Percentiles rank a stretch among this genome's conserved stretches.
Conservation (phyloP, 768 basidiomycete genomes). For the Hypsizygus marmoreus region DNA sequence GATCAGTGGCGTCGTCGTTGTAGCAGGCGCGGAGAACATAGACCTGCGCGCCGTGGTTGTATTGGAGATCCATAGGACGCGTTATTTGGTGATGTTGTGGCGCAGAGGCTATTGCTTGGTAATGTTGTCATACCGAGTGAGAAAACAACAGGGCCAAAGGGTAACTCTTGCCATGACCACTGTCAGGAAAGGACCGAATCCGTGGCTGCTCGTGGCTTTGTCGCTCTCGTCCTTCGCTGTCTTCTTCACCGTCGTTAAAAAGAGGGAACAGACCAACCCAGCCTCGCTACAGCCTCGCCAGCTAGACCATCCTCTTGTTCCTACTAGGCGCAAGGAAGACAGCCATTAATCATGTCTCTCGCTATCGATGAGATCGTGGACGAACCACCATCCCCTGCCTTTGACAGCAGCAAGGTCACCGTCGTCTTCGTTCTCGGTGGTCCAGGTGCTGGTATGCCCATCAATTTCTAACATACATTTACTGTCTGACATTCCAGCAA, state of each 20-base stretch:
- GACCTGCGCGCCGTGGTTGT: slow-evolving; percentile 62
- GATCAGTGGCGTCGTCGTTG: slow-evolving; percentile 63
- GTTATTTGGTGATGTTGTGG: no score
- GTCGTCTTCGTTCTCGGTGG: slow-evolving; percentile 97
- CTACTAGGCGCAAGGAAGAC: slow-evolving; percentile 50
- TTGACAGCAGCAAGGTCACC: slow-evolving; percentile 72
- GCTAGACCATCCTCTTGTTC: slow-evolving; percentile 66
- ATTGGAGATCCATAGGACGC: slow-evolving; percentile 55
- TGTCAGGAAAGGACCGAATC: slow-evolving; percentile 55
- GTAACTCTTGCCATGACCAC: slow-evolving; percentile 13
- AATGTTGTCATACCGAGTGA: not conserved
- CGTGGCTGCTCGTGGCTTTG: slow-evolving; percentile 60
- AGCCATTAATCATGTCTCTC: slow-evolving; percentile 34
- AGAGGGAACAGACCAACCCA: slow-evolving; percentile 57
- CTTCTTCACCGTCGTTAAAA: slow-evolving; percentile 58
- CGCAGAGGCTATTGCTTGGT: no score
- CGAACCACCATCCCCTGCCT: no score
- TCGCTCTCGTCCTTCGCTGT: slow-evolving; percentile 55
- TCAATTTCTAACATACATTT: slow-evolving; percentile 3
- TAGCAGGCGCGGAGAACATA: slow-evolving; percentile 64
- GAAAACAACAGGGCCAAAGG: not conserved
- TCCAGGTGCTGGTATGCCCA: slow-evolving; percentile 80
- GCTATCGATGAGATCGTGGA: slow-evolving; percentile 43
- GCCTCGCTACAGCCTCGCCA: slow-evolving; percentile 63
- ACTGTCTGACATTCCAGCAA: slow-evolving; percentile 29